Conservation (phyloP, 1,139 yeast genomes). For the Saccharomyces hybrid region DNA sequence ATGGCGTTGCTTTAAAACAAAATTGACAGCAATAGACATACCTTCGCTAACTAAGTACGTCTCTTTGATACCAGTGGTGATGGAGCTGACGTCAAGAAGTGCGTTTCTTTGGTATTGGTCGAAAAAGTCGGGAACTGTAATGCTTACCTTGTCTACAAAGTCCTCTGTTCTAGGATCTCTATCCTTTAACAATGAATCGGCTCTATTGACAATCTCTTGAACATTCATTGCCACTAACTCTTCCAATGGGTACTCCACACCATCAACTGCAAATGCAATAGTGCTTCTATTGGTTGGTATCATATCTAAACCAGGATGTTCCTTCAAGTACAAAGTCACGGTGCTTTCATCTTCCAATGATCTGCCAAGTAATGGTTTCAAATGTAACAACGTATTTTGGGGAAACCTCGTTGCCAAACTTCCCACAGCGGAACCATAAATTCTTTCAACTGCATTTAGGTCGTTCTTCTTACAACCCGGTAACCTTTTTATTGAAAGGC, state of each 20-base stretch:
- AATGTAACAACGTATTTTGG: constrained; percentile 52
- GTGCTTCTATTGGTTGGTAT: constrained; percentile 44
- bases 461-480: constrained; percentile 24
- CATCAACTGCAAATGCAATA: constrained; percentile 49
- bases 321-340: constrained; percentile 39
- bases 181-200: constrained; percentile 42
- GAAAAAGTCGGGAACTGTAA: constrained; percentile 73
- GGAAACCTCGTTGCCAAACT: constrained; percentile 72
- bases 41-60: constrained; percentile 87
- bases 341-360: constrained; percentile 39
- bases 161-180: constrained; percentile 46
- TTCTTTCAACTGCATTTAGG: constrained; percentile 50
- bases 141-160: constrained; percentile 38
- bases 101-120: constrained; percentile 61
- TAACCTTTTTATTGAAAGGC: constrained; percentile 53
- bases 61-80: constrained; percentile 28
- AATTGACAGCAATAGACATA: constrained; percentile 79
- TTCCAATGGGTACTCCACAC: constrained; percentile 52
- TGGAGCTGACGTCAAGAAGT: constrained; percentile 53
- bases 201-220: constrained; percentile 58
- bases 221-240: constrained; percentile 81
- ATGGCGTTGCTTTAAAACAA: constrained; percentile 35
- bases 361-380: constrained; percentile 67
- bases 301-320: constrained; percentile 57
- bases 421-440: constrained; percentile 71